Percentiles rank a stretch among this genome's conserved stretches.
Evolutionary conservation across 2,329 filamentous ascomycete genomes (phyloP).

Genomic region (Graphium sp.): DNA sequence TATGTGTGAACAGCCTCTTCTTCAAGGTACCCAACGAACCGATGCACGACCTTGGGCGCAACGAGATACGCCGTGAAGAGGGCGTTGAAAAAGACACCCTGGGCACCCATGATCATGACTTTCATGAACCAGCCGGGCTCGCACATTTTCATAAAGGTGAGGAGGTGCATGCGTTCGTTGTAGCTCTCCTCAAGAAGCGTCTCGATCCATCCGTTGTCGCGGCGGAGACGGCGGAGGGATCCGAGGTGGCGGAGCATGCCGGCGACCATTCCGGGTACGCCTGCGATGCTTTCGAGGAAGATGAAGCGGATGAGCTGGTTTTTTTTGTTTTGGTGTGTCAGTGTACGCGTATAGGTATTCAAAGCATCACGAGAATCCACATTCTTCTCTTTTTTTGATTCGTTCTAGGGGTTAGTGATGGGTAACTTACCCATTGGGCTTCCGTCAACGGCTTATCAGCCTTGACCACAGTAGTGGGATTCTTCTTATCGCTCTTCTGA

Average conservation of each 20-base stretch:
- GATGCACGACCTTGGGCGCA: constrained; percentile 74
- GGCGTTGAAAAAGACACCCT: constrained; percentile 93
- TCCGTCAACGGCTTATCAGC: constrained; percentile 54
- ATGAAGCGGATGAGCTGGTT: constrained; percentile 42
- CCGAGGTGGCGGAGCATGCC: constrained; percentile 85
- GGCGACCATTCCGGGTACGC: constrained; percentile 91
- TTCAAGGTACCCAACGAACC: constrained; percentile 93
- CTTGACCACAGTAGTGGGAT: constrained; percentile 34
- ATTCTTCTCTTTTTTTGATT: not conserved
- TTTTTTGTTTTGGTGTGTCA: not conserved
- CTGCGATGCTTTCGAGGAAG: constrained; percentile 88
- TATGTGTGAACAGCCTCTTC: constrained; percentile 96
- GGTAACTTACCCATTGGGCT: constrained; percentile 52
- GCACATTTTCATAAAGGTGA: constrained; percentile 86
- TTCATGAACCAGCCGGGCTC: constrained; percentile 69
- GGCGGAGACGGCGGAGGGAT: constrained; percentile 68
- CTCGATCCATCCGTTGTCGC: constrained; percentile 96
- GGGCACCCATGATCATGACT: constrained; percentile 75
- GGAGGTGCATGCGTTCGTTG: constrained; percentile 85
- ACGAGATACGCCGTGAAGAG: constrained; percentile 82
- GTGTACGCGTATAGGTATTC: not conserved
- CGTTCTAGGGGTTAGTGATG: not conserved
- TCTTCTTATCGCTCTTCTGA: constrained; percentile 46
- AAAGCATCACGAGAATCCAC: not conserved
- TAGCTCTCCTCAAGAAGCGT: constrained; percentile 78